Evolutionary conservation across 805 yeast genomes (phyloP).

Genomic region (Cyberlindnera maclurae): DNA sequence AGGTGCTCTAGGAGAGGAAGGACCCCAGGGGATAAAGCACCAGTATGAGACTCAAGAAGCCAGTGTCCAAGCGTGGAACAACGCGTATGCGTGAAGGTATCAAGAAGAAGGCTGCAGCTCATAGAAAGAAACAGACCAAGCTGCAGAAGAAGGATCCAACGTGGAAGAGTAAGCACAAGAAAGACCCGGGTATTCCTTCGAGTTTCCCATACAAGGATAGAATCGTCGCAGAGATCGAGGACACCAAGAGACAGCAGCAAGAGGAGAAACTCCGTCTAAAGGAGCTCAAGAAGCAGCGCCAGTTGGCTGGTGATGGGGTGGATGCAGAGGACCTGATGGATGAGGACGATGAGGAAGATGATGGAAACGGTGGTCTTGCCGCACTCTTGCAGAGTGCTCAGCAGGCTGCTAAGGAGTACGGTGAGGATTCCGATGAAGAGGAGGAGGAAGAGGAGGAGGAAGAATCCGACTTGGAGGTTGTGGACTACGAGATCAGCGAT

Average conservation of each 20-base stretch:
- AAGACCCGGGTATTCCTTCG: conserved; percentile 93
- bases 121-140: conserved; percentile 79
- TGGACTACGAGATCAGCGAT: conserved; percentile 42
- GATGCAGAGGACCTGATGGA: conserved; percentile 31
- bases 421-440: conserved; percentile 39
- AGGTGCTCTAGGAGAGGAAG: no score
- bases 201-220: conserved; percentile 90
- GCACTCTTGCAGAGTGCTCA: conserved; percentile 82
- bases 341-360: conserved; percentile 32
- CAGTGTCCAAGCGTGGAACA: conserved; percentile 77
- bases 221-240: conserved; percentile 68
- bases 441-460: conserved; percentile 35
- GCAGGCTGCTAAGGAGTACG: conserved; percentile 73
- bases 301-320: conserved; percentile 32
- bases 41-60: conserved; percentile 26
- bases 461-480: conserved; percentile 38
- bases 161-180: conserved; percentile 79
- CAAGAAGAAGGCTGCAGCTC: conserved; percentile 91
- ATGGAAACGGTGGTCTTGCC: conserved; percentile 65
- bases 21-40: no score
- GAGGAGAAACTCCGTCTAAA: conserved; percentile 48
- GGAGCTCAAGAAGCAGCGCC: conserved; percentile 38
- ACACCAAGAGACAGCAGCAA: conserved; percentile 43
- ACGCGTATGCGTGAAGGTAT: conserved; percentile 96
- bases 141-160: conserved; percentile 82